phyloP scores from a whole-genome alignment of 192 early-diverging fungal genomes.

The Coemansia sp. region DNA sequence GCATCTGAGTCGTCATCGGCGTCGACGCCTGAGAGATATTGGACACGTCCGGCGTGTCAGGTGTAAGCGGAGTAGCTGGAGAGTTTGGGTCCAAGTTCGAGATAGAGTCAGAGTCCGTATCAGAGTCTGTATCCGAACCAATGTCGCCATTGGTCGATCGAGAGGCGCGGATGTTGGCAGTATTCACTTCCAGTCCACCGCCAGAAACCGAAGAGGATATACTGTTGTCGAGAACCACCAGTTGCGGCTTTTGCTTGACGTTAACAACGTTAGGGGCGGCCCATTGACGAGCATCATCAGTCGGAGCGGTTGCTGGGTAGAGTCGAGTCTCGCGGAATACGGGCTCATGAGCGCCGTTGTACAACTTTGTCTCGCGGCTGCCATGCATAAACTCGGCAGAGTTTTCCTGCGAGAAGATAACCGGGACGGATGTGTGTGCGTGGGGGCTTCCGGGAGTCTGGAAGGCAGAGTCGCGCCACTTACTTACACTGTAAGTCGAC shows the following conservation, averaged over 20 bases:
- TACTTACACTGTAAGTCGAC: slow-evolving; percentile 40
- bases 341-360: slow-evolving; percentile 5
- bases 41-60: slow-evolving; percentile 20
- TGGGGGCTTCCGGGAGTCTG: background rate
- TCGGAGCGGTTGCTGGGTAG: slow-evolving; percentile 12
- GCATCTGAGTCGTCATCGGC: slow-evolving; percentile 23
- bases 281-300: slow-evolving; percentile 34
- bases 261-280: slow-evolving; percentile 37
- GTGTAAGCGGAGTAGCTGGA: slow-evolving; percentile 20
- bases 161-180: slow-evolving; percentile 1
- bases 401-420: slow-evolving; percentile 36
- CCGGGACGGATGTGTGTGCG: slow-evolving; percentile 41
- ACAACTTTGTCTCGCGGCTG: slow-evolving; percentile 31
- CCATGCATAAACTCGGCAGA: slow-evolving; percentile 8
- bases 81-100: background rate
- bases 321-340: slow-evolving; percentile 38
- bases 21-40: slow-evolving; percentile 17
- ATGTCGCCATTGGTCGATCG: background rate
- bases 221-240: slow-evolving; percentile 23
- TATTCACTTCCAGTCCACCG: slow-evolving; percentile 10
- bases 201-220: slow-evolving; percentile 11
- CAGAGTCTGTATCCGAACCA: background rate
- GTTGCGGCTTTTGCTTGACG: slow-evolving; percentile 35
- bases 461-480: slow-evolving; percentile 38
- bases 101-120: background rate